These are phyloP conservation scores for Urtica urens DNA, from an alignment of 306 rosid species.

Conservation along the genomic window DNA sequence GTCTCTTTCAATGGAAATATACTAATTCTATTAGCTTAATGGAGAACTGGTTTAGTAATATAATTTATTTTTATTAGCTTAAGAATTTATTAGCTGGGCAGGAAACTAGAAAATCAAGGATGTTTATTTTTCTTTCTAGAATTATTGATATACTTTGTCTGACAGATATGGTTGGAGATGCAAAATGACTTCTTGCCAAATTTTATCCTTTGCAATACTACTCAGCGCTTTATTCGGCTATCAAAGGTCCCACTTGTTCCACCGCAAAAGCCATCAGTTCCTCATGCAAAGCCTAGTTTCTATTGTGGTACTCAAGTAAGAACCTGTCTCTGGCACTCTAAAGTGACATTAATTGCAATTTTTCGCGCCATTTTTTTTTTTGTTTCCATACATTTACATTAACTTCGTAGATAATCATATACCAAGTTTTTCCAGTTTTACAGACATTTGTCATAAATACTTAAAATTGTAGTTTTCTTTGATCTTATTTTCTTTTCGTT, in stretches of 20 bases:
- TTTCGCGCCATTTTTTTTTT: background rate
- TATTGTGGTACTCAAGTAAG: slow-evolving; percentile 89
- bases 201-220: slow-evolving; percentile 88
- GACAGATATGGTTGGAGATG: slow-evolving; percentile 97
- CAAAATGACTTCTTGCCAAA: slow-evolving; percentile 88
- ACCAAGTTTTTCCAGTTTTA: background rate
- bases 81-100: background rate
- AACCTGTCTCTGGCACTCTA: slow-evolving; percentile 4
- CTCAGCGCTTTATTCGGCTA: slow-evolving; percentile 85
- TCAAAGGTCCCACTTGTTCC: slow-evolving; percentile 52
- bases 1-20: background rate
- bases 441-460: background rate
- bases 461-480: background rate
- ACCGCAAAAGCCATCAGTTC: slow-evolving; percentile 95
- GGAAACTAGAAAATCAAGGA: slow-evolving; percentile 6
- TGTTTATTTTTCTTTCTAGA: slow-evolving; percentile 13
- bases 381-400: slow-evolving; percentile 6
- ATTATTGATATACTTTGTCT: slow-evolving; percentile 22
- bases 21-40: background rate
- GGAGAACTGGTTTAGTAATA: background rate
- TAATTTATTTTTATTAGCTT: background rate
- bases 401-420: slow-evolving; percentile 10
- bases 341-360: no score
- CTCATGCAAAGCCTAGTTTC: slow-evolving; percentile 86
- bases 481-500: background rate